phyloP scores from a whole-genome alignment of 1,284 basidiomycete genomes.

The Uromyces viciae-fabae region DNA sequence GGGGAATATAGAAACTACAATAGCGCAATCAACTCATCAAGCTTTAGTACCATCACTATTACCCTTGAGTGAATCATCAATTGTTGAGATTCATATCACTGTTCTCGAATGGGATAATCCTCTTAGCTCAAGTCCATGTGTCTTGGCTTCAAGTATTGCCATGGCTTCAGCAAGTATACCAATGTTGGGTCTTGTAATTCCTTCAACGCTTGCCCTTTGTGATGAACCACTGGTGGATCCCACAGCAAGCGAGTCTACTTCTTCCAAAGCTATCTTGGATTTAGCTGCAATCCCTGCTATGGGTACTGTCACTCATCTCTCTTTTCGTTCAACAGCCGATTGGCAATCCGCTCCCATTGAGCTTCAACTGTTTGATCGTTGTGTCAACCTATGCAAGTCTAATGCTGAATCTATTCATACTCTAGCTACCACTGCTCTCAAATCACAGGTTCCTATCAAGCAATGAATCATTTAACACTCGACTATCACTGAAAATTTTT shows the following conservation, averaged over 20 bases:
- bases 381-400: slow-evolving; percentile 5
- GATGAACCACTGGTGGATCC: slow-evolving; percentile 7
- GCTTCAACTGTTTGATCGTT: background rate
- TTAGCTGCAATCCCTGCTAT: slow-evolving; percentile 4
- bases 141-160: slow-evolving; percentile 17
- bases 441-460: background rate
- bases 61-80: background rate
- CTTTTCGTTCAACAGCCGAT: slow-evolving; percentile 12
- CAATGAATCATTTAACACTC: too few relatives aligned
- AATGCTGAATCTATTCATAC: slow-evolving; percentile 14
- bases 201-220: slow-evolving; percentile 4
- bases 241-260: background rate
- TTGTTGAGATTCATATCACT: slow-evolving; percentile 25
- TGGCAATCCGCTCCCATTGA: slow-evolving; percentile 10
- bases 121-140: background rate
- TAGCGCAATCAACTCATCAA: slow-evolving; percentile 18
- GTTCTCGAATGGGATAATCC: slow-evolving; percentile 20
- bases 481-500: background rate
- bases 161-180: slow-evolving; percentile 17
- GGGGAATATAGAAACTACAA: background rate
- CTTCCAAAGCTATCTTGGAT: slow-evolving; percentile 11
- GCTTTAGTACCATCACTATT: slow-evolving; percentile 14
- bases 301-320: slow-evolving; percentile 18
- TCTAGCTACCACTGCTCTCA: slow-evolving; percentile 9
- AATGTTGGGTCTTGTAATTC: slow-evolving; percentile 8